These are phyloP conservation scores for Obelidium mucronatum DNA, from an alignment of 192 early-diverging fungal genomes.

Conservation along the genomic window DNA sequence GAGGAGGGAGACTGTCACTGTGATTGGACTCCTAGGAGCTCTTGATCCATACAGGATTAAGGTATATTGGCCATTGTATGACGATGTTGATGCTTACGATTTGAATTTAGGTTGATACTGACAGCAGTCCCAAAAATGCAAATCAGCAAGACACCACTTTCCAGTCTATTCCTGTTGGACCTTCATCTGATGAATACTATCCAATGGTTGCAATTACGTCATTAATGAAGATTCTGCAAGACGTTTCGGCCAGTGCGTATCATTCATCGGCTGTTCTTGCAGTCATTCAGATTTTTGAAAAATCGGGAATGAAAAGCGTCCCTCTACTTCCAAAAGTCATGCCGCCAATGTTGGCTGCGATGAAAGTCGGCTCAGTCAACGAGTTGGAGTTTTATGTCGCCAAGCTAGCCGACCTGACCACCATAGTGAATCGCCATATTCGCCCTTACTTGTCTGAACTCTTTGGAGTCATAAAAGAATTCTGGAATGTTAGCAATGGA, in stretches of 20 bases:
- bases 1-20: conserved; percentile 76
- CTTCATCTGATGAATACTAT: conserved; percentile 81
- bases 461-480: conserved; percentile 72
- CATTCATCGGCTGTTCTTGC: conserved; percentile 79
- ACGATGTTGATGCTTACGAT: not conserved
- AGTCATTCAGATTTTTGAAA: conserved; percentile 82
- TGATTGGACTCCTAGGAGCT: conserved; percentile 84
- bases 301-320: conserved; percentile 75
- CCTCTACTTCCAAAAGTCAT: conserved; percentile 70
- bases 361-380: conserved; percentile 67
- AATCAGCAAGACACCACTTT: not conserved
- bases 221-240: conserved; percentile 80
- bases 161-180: conserved; percentile 48
- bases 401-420: conserved; percentile 71
- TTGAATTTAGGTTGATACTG: conserved; percentile 12
- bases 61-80: conserved; percentile 15
- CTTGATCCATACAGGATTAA: conserved; percentile 76
- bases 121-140: conserved; percentile 2
- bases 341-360: conserved; percentile 69
- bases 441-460: conserved; percentile 76
- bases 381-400: conserved; percentile 83
- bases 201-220: conserved; percentile 80
- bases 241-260: conserved; percentile 67
- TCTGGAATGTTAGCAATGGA: conserved; percentile 61
- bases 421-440: conserved; percentile 77